Percentiles rank a stretch among this genome's conserved stretches.
These are phyloP conservation scores for Testicularia cyperi DNA, from an alignment of 1,284 basidiomycete genomes.

Conservation along the genomic window DNA sequence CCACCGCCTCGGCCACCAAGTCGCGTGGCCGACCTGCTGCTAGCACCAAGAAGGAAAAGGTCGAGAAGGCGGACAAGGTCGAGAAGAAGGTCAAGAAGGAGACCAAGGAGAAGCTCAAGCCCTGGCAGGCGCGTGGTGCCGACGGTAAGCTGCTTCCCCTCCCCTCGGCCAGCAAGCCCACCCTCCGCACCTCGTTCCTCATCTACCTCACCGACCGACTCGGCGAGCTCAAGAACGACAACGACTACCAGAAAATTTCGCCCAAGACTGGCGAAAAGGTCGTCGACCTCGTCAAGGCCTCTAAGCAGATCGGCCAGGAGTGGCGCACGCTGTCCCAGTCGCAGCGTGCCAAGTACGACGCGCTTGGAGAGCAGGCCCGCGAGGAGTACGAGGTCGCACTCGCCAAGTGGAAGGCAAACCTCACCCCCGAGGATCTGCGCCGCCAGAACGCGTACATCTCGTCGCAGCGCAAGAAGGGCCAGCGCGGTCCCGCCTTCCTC, in stretches of 20 bases:
- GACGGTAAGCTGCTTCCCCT: slow-evolving; percentile 53
- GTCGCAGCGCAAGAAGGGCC: slow-evolving; percentile 45
- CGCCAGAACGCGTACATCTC: slow-evolving; percentile 52
- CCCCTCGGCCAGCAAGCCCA: slow-evolving; percentile 53
- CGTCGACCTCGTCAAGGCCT: slow-evolving; percentile 39
- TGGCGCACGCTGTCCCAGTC: slow-evolving; percentile 39
- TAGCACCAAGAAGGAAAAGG: slow-evolving; percentile 25
- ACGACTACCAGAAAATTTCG: slow-evolving; percentile 38
- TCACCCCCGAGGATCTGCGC: slow-evolving; percentile 54
- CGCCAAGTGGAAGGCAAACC: slow-evolving; percentile 41
- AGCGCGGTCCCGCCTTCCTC: slow-evolving; percentile 35
- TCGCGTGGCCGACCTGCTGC: slow-evolving; percentile 4
- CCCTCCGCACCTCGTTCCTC: slow-evolving; percentile 39
- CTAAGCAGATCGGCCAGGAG: slow-evolving; percentile 40
- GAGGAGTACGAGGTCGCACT: slow-evolving; percentile 44
- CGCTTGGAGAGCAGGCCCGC: slow-evolving; percentile 38
- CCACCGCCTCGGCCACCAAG: slow-evolving; percentile 8
- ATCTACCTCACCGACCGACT: slow-evolving; percentile 49
- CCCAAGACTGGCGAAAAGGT: slow-evolving; percentile 39
- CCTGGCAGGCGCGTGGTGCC: slow-evolving; percentile 42
- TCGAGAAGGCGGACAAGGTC: too few species aligned
- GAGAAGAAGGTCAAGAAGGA: too few species aligned
- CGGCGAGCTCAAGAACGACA: slow-evolving; percentile 35
- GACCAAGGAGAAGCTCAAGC: slow-evolving; percentile 48
- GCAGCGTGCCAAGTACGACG: slow-evolving; percentile 41